Evolutionary conservation across 2,329 filamentous ascomycete species (phyloP).

Genomic region (Nannizzia gypsea): DNA sequence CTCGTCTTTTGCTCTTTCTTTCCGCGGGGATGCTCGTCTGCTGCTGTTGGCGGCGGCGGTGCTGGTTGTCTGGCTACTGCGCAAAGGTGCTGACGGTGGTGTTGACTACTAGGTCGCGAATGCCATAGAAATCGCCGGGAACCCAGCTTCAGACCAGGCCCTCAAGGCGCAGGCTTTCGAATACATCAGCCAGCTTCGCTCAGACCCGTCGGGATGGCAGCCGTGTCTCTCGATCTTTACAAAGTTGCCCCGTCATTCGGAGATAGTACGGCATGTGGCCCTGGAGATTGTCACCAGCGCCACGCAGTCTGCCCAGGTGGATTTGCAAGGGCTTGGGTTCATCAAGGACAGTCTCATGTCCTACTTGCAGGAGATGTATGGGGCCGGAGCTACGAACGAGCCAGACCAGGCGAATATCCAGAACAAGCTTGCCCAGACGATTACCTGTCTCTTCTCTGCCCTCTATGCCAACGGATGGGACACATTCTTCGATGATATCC

Average conservation of each 20-base stretch:
- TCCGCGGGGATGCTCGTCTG: not conserved
- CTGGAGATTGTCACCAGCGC: conserved; percentile 91
- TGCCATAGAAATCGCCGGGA: conserved; percentile 88
- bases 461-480: conserved; percentile 81
- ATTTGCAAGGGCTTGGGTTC: conserved; percentile 57
- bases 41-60: conserved; percentile 7
- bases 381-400: conserved; percentile 39
- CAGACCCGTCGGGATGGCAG: conserved; percentile 80
- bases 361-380: conserved; percentile 69
- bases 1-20: not conserved
- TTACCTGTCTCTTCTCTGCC: conserved; percentile 84
- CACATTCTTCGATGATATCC: conserved; percentile 80
- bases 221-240: conserved; percentile 78
- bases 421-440: conserved; percentile 92
- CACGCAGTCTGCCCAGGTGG: conserved; percentile 66
- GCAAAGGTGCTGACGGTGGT: not conserved
- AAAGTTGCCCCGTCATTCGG: conserved; percentile 59
- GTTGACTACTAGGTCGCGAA: conserved; percentile 64
- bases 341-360: conserved; percentile 71
- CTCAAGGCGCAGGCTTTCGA: conserved; percentile 64
- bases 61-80: not conserved
- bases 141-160: conserved; percentile 60
- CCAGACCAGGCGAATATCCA: conserved; percentile 68
- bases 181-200: conserved; percentile 57
- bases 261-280: conserved; percentile 77